phyloP scores from a whole-genome alignment of 2,329 filamentous ascomycete genomes.

The Claviceps lovelessii region DNA sequence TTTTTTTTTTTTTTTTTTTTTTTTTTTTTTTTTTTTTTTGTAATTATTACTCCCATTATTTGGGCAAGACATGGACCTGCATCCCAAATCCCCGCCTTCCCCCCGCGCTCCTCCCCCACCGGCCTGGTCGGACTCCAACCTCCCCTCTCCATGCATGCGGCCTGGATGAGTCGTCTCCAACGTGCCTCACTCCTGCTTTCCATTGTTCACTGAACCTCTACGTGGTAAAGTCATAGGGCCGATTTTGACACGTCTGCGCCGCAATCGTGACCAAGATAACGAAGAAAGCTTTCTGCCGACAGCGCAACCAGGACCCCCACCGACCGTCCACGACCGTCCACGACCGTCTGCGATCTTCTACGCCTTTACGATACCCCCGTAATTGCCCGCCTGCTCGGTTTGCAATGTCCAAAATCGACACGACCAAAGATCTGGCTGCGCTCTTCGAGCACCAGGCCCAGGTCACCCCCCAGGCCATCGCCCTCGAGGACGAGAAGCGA shows the following conservation, averaged over 20 bases:
- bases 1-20: too few species aligned
- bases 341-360: neutral
- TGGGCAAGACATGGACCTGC: too few species aligned
- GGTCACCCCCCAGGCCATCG: constrained; percentile 53
- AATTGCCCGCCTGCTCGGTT: neutral
- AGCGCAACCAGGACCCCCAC: neutral
- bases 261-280: neutral
- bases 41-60: too few species aligned
- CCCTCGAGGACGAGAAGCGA: constrained; percentile 54
- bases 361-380: too few species aligned
- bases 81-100: neutral
- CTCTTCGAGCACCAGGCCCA: constrained; percentile 57
- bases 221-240: neutral
- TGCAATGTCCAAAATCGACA: constrained; percentile 53
- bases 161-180: neutral
- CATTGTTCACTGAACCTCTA: neutral
- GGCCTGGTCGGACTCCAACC: too few species aligned
- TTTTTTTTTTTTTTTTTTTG: too few species aligned
- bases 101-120: neutral
- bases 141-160: neutral
- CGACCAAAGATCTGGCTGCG: constrained; percentile 54
- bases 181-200: neutral
- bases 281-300: neutral
- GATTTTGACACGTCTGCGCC: neutral
- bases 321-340: neutral